Evolutionary conservation across 2,329 filamentous ascomycete species (phyloP).

Genomic region (Verticillium longisporum): DNA sequence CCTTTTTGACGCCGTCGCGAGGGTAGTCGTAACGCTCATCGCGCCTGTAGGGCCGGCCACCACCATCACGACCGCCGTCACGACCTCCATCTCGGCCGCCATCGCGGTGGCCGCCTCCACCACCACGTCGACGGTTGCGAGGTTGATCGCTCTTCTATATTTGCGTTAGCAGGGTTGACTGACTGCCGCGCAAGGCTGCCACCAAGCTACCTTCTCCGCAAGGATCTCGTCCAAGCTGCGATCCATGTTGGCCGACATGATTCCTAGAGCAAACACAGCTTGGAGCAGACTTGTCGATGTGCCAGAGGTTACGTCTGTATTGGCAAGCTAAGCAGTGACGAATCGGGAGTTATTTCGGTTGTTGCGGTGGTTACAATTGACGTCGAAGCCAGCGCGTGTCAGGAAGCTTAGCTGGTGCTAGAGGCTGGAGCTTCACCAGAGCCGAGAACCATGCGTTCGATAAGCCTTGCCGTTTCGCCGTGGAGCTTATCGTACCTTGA

Average conservation of each 20-base stretch:
- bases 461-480: not conserved
- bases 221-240: constrained; percentile 52
- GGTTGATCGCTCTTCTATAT: constrained; percentile 21
- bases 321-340: not conserved
- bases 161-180: constrained; percentile 3
- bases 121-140: constrained; percentile 25
- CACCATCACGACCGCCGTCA: not conserved
- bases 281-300: not conserved
- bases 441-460: not conserved
- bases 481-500: not conserved
- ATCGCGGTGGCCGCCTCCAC: constrained; percentile 19
- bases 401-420: not conserved
- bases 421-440: not conserved
- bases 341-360: not conserved
- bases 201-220: constrained; percentile 36
- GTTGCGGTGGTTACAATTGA: not conserved
- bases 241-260: constrained; percentile 39
- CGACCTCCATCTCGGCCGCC: constrained; percentile 16
- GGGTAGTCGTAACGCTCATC: constrained; percentile 46
- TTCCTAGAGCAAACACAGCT: not conserved
- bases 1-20: constrained; percentile 89
- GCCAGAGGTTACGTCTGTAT: not conserved
- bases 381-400: not conserved
- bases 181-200: constrained; percentile 15
- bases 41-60: constrained; percentile 10